These are phyloP conservation scores for Microdochium bolleyi DNA, from an alignment of 2,329 filamentous ascomycete genomes.

Conservation along the genomic window DNA sequence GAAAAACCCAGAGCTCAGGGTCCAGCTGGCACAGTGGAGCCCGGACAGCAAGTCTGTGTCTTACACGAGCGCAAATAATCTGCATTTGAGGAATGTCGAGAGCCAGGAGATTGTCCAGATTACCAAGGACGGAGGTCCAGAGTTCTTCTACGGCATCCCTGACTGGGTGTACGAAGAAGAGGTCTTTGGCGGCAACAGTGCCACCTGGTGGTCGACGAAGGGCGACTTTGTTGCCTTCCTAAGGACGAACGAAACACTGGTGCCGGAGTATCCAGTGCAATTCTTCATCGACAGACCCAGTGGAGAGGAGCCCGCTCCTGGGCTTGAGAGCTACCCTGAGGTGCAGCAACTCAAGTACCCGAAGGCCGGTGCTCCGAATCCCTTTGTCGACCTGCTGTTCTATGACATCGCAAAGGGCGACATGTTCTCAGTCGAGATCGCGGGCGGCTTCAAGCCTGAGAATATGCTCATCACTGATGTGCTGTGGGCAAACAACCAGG, in stretches of 20 bases:
- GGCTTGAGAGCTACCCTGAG: slow-evolving; percentile 85
- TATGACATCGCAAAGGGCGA: slow-evolving; percentile 75
- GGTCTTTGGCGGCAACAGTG: slow-evolving; percentile 70
- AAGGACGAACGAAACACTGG: slow-evolving; percentile 84
- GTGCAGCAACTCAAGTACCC: slow-evolving; percentile 93
- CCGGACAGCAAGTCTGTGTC: slow-evolving; percentile 78
- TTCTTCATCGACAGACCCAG: slow-evolving; percentile 88
- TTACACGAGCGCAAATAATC: slow-evolving; percentile 87
- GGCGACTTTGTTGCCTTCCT: slow-evolving; percentile 87
- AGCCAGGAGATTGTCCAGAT: slow-evolving; percentile 59
- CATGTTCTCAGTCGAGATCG: slow-evolving; percentile 70
- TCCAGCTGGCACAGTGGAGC: slow-evolving; percentile 87
- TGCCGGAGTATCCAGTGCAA: slow-evolving; percentile 86
- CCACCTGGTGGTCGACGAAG: slow-evolving; percentile 92
- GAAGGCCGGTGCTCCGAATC: slow-evolving; percentile 90
- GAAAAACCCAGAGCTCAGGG: slow-evolving; percentile 49
- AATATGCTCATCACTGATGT: slow-evolving; percentile 90
- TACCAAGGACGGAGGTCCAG: slow-evolving; percentile 76
- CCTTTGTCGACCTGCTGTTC: slow-evolving; percentile 78
- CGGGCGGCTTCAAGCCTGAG: slow-evolving; percentile 69
- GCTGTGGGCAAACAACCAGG: slow-evolving; percentile 79
- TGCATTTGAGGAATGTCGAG: slow-evolving; percentile 64
- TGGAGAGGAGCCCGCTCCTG: slow-evolving; percentile 56
- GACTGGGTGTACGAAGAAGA: slow-evolving; percentile 96
- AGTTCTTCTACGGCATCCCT: slow-evolving; percentile 91